A percentile compares a stretch with the other conserved stretches of the same genome.
Evolutionary conservation across 2,329 filamentous ascomycete species (phyloP).

Genomic region (Neoascochyta sp.): DNA sequence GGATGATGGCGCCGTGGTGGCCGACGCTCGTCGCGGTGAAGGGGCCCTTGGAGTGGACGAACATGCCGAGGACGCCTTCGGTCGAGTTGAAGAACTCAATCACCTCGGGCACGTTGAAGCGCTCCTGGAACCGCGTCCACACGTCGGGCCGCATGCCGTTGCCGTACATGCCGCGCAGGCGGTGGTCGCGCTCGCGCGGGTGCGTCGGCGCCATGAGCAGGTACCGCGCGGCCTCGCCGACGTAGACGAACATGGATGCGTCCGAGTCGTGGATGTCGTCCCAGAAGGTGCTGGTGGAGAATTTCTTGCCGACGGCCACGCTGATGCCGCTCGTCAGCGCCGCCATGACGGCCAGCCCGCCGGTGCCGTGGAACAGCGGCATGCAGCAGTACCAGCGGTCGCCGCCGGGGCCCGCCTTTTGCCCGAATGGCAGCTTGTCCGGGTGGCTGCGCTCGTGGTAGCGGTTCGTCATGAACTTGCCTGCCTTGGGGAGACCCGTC

Average conservation of each 20-base stretch:
- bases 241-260: constrained; percentile 69
- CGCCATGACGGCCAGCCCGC: constrained; percentile 55
- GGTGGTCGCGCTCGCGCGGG: constrained; percentile 56
- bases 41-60: constrained; percentile 52
- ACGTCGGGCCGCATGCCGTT: constrained; percentile 67
- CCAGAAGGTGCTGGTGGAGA: constrained; percentile 68
- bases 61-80: constrained; percentile 62
- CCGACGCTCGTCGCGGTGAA: constrained; percentile 60
- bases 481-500: constrained; percentile 65
- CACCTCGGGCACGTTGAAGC: constrained; percentile 60
- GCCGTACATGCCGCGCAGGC: constrained; percentile 58
- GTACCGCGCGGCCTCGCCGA: constrained; percentile 72
- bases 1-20: constrained; percentile 62
- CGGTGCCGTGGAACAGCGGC: constrained; percentile 73
- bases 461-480: constrained; percentile 25
- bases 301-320: constrained; percentile 60
- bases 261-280: constrained; percentile 62
- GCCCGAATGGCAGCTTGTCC: constrained; percentile 31
- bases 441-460: constrained; percentile 34
- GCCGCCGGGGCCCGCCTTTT: constrained; percentile 35
- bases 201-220: constrained; percentile 63
- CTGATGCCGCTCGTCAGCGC: constrained; percentile 45
- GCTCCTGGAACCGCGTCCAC: constrained; percentile 60
- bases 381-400: constrained; percentile 73
- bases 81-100: constrained; percentile 74